phyloP scores from a whole-genome alignment of 306 rosid genomes.

The Luffa aegyptiaca region DNA sequence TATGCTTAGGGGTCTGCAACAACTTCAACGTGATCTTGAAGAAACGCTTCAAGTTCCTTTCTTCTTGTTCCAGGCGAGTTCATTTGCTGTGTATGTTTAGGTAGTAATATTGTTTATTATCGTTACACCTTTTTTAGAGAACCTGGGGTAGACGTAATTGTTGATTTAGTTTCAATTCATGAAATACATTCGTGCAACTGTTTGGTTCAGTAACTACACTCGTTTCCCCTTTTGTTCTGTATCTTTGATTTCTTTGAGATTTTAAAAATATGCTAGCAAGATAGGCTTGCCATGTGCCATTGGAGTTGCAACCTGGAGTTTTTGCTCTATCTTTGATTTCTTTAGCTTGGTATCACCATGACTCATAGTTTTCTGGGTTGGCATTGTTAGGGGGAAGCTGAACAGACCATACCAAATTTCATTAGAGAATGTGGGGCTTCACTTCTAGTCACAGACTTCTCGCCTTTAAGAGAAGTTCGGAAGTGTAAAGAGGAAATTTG shows the following conservation, averaged over 20 bases:
- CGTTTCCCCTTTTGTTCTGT: not conserved
- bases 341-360: not conserved
- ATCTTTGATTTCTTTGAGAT: not conserved
- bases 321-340: not conserved
- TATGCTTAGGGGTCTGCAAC: conserved; percentile 68
- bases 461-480: conserved; percentile 58
- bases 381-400: conserved; percentile 64
- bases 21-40: conserved; percentile 33
- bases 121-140: not conserved
- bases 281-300: not conserved
- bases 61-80: conserved; percentile 53
- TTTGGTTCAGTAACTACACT: not conserved
- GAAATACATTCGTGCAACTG: not conserved
- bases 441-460: conserved; percentile 71
- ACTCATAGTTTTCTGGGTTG: conserved; percentile 8
- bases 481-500: conserved; percentile 70
- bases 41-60: conserved; percentile 55
- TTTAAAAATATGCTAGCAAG: not conserved
- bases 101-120: not conserved
- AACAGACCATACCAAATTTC: conserved; percentile 60
- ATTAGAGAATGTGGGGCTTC: conserved; percentile 78
- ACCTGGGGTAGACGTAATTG: not conserved
- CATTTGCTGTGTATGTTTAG: not conserved
- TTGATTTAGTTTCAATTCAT: not conserved
- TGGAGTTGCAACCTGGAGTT: no score